Evolutionary conservation across 2,329 filamentous ascomycete species (phyloP), one percentile per base, ranked within the genome.

Genomic region (Stachybotrys echinatus): DNA sequence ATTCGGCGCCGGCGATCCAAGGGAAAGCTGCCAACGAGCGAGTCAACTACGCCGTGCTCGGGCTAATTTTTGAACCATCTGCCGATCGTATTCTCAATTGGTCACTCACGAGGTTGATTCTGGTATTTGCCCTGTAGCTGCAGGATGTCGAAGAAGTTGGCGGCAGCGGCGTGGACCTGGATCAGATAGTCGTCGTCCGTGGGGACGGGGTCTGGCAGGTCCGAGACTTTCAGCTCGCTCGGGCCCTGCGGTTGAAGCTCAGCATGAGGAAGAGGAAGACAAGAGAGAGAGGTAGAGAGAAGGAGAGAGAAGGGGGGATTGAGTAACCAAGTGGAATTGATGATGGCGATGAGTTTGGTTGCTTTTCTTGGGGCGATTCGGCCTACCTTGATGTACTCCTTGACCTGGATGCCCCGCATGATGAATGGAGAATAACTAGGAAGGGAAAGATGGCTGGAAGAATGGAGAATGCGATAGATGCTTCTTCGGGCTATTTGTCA

Each of bases 121-220:
- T 97, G 92, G 72, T 97, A 97, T 80, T 95, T 95, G 50, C 92
- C 92, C 63, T 90, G 87, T 63, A 96, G 90, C 65, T 97, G 92
- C 49, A 97, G 83, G 51, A 96, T 87, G 67, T 97, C 92, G 75
- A 96, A 97, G 80, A 97, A 97, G 74, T 97, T 97, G 61, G 89
- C 89, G 19, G 90, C 92, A 1, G 88, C 81, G 44, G 92, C 89
- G 69, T 90, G 88, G 61, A 97, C 88, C 63, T 85, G 81, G 65
- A 97, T 88, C 55, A 95, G 77, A 67, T 96, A 97, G 72, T 96
- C 83, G 63, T 88, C 74, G 27, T 83, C 70, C 8, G 77, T 75
- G 2, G 91, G 89, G 1, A 73, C 72, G 1, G 90, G 92, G 48
- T 91, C 88, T 18, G 90, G 84, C 14, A 96, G 79, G 20, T 82